Base-by-base conservation (phyloP, 208 protist genomes). In the Trypanosoma scelopori region DNA sequence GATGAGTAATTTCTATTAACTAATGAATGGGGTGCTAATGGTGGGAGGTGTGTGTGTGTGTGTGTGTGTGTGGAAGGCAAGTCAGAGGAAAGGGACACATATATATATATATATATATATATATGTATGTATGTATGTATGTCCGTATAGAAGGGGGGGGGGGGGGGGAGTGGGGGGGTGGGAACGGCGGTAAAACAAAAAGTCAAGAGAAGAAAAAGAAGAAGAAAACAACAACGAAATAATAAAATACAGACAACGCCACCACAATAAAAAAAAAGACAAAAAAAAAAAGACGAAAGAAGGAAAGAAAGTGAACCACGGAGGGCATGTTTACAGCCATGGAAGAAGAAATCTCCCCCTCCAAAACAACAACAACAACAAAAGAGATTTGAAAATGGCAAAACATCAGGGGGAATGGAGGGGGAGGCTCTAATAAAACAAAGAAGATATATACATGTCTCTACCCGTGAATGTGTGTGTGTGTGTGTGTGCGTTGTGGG, bases 1-100 rank as follows among this genome's bases (percentile, higher is more conserved):
- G 95, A 99, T 71, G 98, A 99, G n/a, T 61, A 60, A 42, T 16
- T 20, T n/a, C n/a, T 43, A 7, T 53, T 28, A 69, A 32, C 32
- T 51, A 20, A 50, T 25, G n/a, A 27, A 69, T 42, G 47, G 60
- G 43, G 43, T n/a, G 37, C 57, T 39, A 59, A 52, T 25, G 42
- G 12, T n/a, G n/a, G n/a, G n/a, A n/a, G n/a, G 16, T 47, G 41
- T 30, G 46, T 27, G 53, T 41, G n/a, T 42, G n/a, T 37, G 27
- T 32, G 46, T 43, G 37, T 59, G 5, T 59, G 16, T 30, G 27
- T 12, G 32, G 9, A 48, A 48, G 11, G 30, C n/a, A n/a, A n/a
- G n/a, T n/a, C n/a, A n/a, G n/a, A n/a, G n/a, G n/a, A n/a, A 58
- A 47, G 16, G 28, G 23, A 57, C 16, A 35, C n/a, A 12, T 47